Evolutionary conservation across 768 basidiomycete species (phyloP), one percentile per base, ranked within the genome.

Genomic region (Suillus occidentalis): DNA sequence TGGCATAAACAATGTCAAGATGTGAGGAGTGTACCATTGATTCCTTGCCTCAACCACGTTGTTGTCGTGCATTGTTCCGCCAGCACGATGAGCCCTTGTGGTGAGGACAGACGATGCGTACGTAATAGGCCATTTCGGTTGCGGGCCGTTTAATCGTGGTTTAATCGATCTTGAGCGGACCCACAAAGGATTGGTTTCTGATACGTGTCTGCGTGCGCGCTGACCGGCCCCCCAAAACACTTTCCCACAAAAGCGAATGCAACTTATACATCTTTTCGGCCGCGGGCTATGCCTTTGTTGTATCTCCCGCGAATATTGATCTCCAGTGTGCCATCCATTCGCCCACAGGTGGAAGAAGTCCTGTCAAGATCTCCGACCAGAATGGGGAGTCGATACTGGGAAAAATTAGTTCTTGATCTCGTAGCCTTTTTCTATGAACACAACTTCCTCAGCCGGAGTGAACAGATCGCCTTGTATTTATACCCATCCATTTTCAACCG

Each of bases 131-230:
- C 63, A 71, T 72, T 67, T 77, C 75, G 74, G 73, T 65, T 78
- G 72, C 66, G 71, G 68, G 53, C 53, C 53, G 53, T 75, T 76
- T 76, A 75, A 76, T 76, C 76, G 53, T 36, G 20, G 53, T 75
- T 76, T 76, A 75, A 76, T 76, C 76, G 73, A 76, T 73, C 74
- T 75, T 71, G 73, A 70, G 76, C 74, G 76, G 76, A 78, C 75
- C 75, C 72, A 77, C 75, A 67, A 65, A 55, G 57, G 63, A 67
- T 58, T 39, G 49, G 42, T 58, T 67, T 72, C 71, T 77, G 68
- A 63, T 69, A 72, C 73, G 69, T 72, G 72, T 69, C 69, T 73
- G 71, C 71, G 68, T 63, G 62, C 71, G 71, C 70, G 68, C 62
- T 68, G 63, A 42, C 66, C 65, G 66, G 68, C 62, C 64, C 68